These are phyloP conservation scores for Pleomassaria siparia DNA, from an alignment of 2,329 filamentous ascomycete genomes.

Conservation along the genomic window DNA sequence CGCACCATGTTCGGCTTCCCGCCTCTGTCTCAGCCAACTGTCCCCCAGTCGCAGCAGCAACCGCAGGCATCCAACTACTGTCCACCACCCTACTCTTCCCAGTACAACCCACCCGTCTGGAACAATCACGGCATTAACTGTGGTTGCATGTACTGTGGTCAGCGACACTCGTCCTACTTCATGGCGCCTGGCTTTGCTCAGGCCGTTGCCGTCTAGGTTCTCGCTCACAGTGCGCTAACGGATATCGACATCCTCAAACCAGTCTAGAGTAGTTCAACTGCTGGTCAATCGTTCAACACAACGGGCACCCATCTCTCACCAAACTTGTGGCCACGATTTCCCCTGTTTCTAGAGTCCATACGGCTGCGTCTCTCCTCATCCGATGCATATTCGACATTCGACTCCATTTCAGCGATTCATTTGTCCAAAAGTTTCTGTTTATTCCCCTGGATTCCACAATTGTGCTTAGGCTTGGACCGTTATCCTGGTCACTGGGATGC, in stretches of 20 bases:
- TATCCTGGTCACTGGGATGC: constrained; percentile 18
- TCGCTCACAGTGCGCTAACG: too few species aligned
- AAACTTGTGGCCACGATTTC: constrained; percentile 1
- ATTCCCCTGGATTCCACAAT: constrained; percentile 16
- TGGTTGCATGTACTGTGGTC: constrained; percentile 41
- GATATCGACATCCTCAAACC: constrained; percentile 1
- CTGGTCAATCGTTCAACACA: not conserved
- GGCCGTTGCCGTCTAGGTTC: constrained; percentile 36
- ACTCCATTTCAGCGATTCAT: constrained; percentile 32
- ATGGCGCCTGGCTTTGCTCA: constrained; percentile 44
- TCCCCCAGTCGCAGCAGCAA: constrained; percentile 47
- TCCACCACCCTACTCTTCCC: constrained; percentile 34
- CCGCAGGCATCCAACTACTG: constrained; percentile 38
- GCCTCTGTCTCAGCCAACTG: constrained; percentile 37
- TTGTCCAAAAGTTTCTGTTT: constrained; percentile 34
- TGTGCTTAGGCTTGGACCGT: constrained; percentile 13
- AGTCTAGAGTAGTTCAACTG: not conserved
- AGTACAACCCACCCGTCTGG: constrained; percentile 41
- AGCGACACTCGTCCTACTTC: constrained; percentile 42
- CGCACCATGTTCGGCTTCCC: constrained; percentile 47
- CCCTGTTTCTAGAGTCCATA: constrained; percentile 22
- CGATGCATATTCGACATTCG: constrained; percentile 20
- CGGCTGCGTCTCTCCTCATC: constrained; percentile 17
- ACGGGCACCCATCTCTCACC: not conserved
- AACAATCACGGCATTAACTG: constrained; percentile 41